Base-by-base conservation (phyloP, 495 filamentous ascomycete species). In the Penicillium simplicissimum region DNA sequence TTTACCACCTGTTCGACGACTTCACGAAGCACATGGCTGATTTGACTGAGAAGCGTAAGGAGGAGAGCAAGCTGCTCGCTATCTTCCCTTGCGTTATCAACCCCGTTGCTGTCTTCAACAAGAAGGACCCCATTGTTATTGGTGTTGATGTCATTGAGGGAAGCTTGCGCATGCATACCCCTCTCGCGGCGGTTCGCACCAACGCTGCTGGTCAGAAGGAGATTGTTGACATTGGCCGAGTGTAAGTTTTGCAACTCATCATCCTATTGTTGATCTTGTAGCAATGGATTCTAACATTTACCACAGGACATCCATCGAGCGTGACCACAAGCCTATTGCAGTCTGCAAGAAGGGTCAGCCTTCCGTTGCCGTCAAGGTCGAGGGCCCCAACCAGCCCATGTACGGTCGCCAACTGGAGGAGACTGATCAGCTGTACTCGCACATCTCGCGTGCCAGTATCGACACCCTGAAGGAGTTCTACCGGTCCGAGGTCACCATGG, bases 371-470 rank as follows among this genome's bases (percentile, higher is more conserved):
- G 83, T 99, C 77, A 99, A 99, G 85, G 93, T 99, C 71, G 95
- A 99, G 78, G 94, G 93, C 15, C 78, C 89, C 21, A 94, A 97
- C 75, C 95, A 99, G 77, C 95, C 95, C 13, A 84, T 90, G 58
- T 99, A 99, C 73, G 95, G 95, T 42, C 89, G 95, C 55, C 95
- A 99, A 48, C 84, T 98, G 53, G 95, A 99, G 76, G 94, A 99
- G 73, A 89, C 89, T 71, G 95, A 99, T 74, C 81, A 76, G 17
- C 82, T 99, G 33, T 97, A 96, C 82, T 92, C 88, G 52, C 81
- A 88, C 38, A 95, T 99, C 65, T 93, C 89, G 43, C 85, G 95
- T 61, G 80, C 83, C 63, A 93, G 88, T 70, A 98, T 99, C 76
- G 92, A 99, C 76, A 91, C 87, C 31, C 84, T 99, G 55, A 99